Evolutionary conservation across 805 yeast species (phyloP).

Genomic region (Jamesozyma piceae): DNA sequence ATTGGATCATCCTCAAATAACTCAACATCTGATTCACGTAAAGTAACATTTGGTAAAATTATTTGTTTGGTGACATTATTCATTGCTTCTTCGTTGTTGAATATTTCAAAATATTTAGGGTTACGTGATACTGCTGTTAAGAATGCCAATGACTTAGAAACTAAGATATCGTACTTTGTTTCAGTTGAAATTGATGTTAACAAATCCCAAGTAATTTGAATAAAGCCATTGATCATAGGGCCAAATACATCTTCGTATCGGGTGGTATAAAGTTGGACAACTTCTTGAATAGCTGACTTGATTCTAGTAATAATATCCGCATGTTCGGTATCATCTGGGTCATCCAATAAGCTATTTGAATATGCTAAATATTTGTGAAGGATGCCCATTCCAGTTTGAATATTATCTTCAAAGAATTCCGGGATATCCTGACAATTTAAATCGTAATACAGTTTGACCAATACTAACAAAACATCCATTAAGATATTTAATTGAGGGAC

Average conservation of each 20-base stretch:
- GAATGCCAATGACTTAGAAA: constrained; percentile 71
- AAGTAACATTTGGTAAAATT: constrained; percentile 76
- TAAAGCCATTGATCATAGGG: constrained; percentile 65
- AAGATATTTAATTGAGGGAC: constrained; percentile 44
- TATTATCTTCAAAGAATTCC: constrained; percentile 90
- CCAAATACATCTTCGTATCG: constrained; percentile 89
- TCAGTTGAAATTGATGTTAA: constrained; percentile 57
- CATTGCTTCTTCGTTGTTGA: constrained; percentile 52
- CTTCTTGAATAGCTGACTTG: constrained; percentile 75
- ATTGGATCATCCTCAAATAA: constrained; percentile 95
- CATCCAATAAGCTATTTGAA: constrained; percentile 44
- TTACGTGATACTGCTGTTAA: constrained; percentile 72
- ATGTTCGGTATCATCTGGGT: constrained; percentile 50
- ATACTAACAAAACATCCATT: constrained; percentile 60
- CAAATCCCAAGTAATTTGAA: constrained; percentile 73
- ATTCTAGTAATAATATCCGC: constrained; percentile 61
- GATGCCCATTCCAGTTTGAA: constrained; percentile 65
- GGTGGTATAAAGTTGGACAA: constrained; percentile 75
- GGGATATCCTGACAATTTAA: constrained; percentile 97
- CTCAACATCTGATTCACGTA: constrained; percentile 86
- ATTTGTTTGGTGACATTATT: constrained; percentile 73
- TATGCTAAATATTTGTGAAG: constrained; percentile 73
- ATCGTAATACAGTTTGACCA: constrained; percentile 80
- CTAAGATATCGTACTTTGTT: constrained; percentile 74
- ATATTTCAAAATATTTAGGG: constrained; percentile 56